Evolutionary conservation across 2,329 filamentous ascomycete genomes (phyloP).

Genomic region (Claviceps quebecensis): DNA sequence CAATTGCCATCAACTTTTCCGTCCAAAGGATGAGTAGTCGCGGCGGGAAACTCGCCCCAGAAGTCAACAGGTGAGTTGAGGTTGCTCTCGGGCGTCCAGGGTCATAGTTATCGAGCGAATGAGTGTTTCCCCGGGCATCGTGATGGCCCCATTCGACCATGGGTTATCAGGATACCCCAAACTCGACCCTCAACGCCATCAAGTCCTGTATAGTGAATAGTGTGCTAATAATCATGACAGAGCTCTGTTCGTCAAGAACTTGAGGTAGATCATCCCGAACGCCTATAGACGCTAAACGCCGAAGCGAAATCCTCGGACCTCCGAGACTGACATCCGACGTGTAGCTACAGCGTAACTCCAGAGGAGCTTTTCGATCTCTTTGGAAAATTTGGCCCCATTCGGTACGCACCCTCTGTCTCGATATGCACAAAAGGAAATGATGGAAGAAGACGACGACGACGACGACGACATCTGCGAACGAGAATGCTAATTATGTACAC

Average conservation of each 20-base stretch:
- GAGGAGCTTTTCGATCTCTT: conserved; percentile 98
- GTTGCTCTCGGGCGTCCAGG: conserved; percentile 7
- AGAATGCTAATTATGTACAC: conserved; percentile 5
- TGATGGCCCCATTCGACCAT: not conserved
- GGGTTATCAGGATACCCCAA: not conserved
- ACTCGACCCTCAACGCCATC: not conserved
- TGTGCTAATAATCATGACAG: conserved; percentile 34
- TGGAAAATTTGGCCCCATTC: conserved; percentile 90
- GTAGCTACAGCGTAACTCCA: conserved; percentile 94
- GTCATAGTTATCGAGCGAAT: conserved; percentile 1
- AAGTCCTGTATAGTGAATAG: not conserved
- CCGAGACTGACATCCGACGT: conserved; percentile 12
- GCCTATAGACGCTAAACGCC: not conserved
- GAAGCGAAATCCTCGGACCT: not conserved
- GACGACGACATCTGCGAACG: conserved; percentile 1
- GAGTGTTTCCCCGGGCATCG: not conserved
- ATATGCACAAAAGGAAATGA: not conserved
- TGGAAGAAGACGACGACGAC: not conserved
- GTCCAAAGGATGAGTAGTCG: conserved; percentile 88
- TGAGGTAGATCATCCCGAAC: conserved; percentile 50
- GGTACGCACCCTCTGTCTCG: conserved; percentile 41
- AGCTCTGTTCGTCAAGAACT: conserved; percentile 99
- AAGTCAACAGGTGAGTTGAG: conserved; percentile 79
- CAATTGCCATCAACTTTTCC: conserved; percentile 17
- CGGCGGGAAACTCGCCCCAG: conserved; percentile 92